Evolutionary conservation across 2,329 filamentous ascomycete species (phyloP).

Genomic region (Diaporthe aspalathi): DNA sequence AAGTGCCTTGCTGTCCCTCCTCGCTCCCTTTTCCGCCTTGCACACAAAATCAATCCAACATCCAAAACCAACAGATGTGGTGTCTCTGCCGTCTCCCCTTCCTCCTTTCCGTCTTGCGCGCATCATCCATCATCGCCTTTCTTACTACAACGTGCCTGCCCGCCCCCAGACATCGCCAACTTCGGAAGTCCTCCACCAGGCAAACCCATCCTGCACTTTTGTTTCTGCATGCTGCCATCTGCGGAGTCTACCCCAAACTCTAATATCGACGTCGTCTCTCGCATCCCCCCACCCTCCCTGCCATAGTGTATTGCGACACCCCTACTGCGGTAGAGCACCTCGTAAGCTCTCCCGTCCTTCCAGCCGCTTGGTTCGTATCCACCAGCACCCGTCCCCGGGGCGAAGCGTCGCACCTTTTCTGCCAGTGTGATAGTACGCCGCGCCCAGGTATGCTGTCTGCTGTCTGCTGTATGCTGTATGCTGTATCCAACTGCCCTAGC

Average conservation of each 20-base stretch:
- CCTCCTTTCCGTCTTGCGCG: too few species aligned
- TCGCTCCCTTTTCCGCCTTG: too few species aligned
- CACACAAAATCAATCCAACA: not conserved
- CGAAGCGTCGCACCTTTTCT: slow-evolving; percentile 22
- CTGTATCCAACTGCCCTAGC: not conserved
- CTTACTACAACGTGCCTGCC: too few species aligned
- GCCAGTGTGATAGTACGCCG: not conserved
- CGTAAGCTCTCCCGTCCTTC: slow-evolving; percentile 10
- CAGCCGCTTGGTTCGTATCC: slow-evolving; percentile 25
- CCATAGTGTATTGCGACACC: slow-evolving; percentile 27
- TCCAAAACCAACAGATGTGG: too few species aligned
- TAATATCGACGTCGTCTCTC: slow-evolving; percentile 16
- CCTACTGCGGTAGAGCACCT: slow-evolving; percentile 18
- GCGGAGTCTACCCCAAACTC: slow-evolving; percentile 28
- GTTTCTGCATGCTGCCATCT: slow-evolving; percentile 7
- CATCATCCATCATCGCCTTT: too few species aligned
- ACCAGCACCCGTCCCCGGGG: slow-evolving; percentile 19
- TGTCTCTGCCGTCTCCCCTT: not conserved
- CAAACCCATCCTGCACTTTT: slow-evolving; percentile 8
- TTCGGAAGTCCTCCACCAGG: slow-evolving; percentile 6
- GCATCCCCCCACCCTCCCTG: slow-evolving; percentile 24
- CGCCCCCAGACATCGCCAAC: not conserved
- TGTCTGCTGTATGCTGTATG: too few species aligned
- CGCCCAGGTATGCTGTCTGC: not conserved
- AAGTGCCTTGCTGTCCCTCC: too few species aligned